Evolutionary conservation across 257 asterid genomes (phyloP).

Genomic region (Solanum clarkiae): DNA sequence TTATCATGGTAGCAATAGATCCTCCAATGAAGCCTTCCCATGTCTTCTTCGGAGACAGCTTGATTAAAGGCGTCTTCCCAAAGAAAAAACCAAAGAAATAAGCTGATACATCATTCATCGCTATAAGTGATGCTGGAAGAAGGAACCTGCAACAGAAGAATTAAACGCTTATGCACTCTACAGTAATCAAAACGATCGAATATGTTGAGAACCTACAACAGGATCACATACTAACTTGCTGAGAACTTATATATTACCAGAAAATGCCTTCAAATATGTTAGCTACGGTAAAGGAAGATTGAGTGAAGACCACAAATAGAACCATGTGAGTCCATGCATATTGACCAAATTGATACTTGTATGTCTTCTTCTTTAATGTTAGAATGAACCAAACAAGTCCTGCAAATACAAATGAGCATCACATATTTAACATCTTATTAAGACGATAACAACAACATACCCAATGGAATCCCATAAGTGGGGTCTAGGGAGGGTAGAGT

Average conservation of each 20-base stretch:
- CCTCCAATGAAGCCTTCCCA: constrained; percentile 98
- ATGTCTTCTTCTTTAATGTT: constrained; percentile 72
- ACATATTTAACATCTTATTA: not conserved
- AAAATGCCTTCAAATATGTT: constrained; percentile 75
- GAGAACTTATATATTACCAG: constrained; percentile 32
- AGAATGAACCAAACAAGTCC: constrained; percentile 93
- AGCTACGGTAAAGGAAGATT: constrained; percentile 68
- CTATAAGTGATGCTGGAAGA: constrained; percentile 90
- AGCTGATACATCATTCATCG: constrained; percentile 73
- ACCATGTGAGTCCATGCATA: constrained; percentile 91
- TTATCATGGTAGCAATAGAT: constrained; percentile 57
- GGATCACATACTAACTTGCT: not conserved
- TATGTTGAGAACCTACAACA: too few species aligned
- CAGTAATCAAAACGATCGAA: too few species aligned
- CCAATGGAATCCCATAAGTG: too few species aligned
- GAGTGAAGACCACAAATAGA: constrained; percentile 63
- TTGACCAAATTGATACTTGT: constrained; percentile 87
- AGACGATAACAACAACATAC: too few species aligned
- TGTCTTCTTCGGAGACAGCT: constrained; percentile 80
- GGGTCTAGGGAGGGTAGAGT: too few species aligned
- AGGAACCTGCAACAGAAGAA: constrained; percentile 67
- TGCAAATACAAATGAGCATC: constrained; percentile 1
- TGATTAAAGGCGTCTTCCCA: constrained; percentile 80
- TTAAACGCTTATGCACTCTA: constrained; percentile 13
- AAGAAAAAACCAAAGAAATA: constrained; percentile 81